Evolutionary conservation across 164 flowering plant genomes (phyloP).

Genomic region (Macadamia integrifolia): DNA sequence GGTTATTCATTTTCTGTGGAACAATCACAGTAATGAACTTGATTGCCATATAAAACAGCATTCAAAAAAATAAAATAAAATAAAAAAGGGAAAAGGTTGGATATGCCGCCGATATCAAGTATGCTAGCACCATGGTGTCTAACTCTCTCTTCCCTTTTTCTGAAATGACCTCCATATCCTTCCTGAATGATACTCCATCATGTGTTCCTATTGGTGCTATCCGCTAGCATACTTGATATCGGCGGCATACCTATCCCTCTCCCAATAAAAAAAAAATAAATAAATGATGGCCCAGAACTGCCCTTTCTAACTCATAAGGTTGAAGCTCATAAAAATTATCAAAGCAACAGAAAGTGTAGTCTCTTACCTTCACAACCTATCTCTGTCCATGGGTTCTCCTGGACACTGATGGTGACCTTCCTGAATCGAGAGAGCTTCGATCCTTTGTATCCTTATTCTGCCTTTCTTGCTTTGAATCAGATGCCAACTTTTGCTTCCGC

Average conservation of each 20-base stretch:
- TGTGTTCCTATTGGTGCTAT: too few species aligned
- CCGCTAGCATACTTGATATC: too few species aligned
- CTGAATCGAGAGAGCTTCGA: constrained; percentile 37
- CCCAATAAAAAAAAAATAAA: too few species aligned
- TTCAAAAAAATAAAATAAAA: neutral
- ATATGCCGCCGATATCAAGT: too few species aligned
- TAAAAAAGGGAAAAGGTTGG: too few species aligned
- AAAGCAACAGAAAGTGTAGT: neutral
- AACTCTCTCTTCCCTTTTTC: too few species aligned
- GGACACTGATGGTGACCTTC: constrained; percentile 27
- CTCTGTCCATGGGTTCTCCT: constrained; percentile 42
- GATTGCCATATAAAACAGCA: neutral
- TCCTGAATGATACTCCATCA: too few species aligned
- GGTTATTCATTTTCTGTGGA: neutral
- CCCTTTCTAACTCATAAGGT: neutral
- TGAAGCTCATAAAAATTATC: neutral
- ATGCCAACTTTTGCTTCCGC: constrained; percentile 45
- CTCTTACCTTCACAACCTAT: constrained; percentile 19
- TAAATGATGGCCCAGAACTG: neutral
- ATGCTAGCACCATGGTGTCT: too few species aligned
- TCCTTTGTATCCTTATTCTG: constrained; percentile 25
- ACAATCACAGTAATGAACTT: neutral
- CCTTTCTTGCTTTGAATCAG: constrained; percentile 45
- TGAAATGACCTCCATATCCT: too few species aligned
- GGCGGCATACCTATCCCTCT: too few species aligned